A percentile compares a stretch with the other conserved stretches of the same genome.
Conservation (phyloP, 306 rosid species). For the Rosa multiflora region DNA sequence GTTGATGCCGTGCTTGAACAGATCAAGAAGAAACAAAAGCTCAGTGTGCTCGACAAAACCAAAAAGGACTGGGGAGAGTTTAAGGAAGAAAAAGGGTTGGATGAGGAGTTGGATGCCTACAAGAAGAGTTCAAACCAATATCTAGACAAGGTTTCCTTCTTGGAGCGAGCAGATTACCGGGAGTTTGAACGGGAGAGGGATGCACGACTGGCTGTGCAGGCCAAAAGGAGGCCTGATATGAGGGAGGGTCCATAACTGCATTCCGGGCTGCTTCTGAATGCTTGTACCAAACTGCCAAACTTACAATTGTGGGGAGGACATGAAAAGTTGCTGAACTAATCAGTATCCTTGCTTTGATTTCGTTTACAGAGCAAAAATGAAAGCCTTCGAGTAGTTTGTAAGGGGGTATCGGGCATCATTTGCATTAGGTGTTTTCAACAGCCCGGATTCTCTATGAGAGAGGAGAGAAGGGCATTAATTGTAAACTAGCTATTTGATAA, state of each 20-base stretch:
- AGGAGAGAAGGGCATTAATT: conserved; percentile 21
- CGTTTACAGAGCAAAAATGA: conserved; percentile 5
- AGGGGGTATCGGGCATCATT: conserved; percentile 22
- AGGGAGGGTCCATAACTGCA: conserved; percentile 56
- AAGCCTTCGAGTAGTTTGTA: conserved; percentile 17
- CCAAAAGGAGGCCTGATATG: conserved; percentile 83
- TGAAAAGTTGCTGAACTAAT: conserved; percentile 17
- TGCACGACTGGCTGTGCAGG: conserved; percentile 75
- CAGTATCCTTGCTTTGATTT: conserved; percentile 8
- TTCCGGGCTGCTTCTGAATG: conserved; percentile 16
- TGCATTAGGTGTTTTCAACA: conserved; percentile 25
- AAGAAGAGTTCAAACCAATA: conserved; percentile 97
- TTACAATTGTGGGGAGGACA: not conserved
- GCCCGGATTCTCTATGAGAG: conserved; percentile 13
- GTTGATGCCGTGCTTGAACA: conserved; percentile 88
- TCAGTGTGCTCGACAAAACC: conserved; percentile 94
- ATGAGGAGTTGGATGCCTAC: conserved; percentile 88
- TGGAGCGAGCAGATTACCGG: conserved; percentile 92
- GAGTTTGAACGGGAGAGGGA: conserved; percentile 98
- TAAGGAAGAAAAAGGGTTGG: conserved; percentile 85
- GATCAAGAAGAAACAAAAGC: conserved; percentile 92
- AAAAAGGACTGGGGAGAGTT: conserved; percentile 98
- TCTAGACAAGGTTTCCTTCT: conserved; percentile 80
- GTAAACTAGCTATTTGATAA: conserved; percentile 23
- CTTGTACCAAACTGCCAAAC: not conserved